Conservation (phyloP, 306 rosid genomes). For the Prunus davidiana region DNA sequence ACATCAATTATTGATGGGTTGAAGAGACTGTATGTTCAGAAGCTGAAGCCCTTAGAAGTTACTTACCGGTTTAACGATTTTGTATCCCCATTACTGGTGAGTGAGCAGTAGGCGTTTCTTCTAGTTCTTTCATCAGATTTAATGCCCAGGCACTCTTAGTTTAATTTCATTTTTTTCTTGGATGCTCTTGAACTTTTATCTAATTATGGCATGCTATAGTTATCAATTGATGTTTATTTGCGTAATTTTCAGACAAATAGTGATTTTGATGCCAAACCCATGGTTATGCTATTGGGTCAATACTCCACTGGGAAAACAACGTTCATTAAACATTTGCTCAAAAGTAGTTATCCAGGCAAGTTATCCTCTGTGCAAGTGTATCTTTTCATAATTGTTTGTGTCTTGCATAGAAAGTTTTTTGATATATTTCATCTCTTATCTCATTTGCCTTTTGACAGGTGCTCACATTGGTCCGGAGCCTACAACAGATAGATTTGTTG, state of each 20-base stretch:
- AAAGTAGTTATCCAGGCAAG: conserved; percentile 83
- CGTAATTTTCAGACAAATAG: conserved; percentile 66
- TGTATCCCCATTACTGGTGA: conserved; percentile 76
- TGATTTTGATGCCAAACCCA: conserved; percentile 97
- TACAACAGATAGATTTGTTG: conserved; percentile 98
- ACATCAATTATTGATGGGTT: conserved; percentile 88
- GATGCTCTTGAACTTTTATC: background rate
- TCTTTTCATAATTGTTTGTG: background rate
- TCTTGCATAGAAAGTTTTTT: background rate
- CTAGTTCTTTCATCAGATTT: conserved; percentile 1
- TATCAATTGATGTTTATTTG: conserved; percentile 9
- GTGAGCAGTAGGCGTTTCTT: conserved; percentile 13
- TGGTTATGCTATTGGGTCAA: conserved; percentile 97
- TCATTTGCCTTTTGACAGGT: conserved; percentile 43
- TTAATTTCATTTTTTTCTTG: background rate
- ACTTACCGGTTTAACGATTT: conserved; percentile 75
- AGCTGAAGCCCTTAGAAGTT: conserved; percentile 92
- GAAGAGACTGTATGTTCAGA: conserved; percentile 78
- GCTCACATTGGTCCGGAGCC: conserved; percentile 99
- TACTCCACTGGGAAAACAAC: conserved; percentile 98
- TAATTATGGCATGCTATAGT: background rate
- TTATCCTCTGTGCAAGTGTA: background rate
- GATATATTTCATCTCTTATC: conserved; percentile 3
- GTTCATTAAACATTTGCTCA: conserved; percentile 86
- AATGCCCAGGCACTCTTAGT: background rate